Percentiles rank a stretch among this genome's conserved stretches.
These are phyloP conservation scores for Amanita pseudoporphyria DNA, from an alignment of 768 basidiomycete species.

Conservation along the genomic window DNA sequence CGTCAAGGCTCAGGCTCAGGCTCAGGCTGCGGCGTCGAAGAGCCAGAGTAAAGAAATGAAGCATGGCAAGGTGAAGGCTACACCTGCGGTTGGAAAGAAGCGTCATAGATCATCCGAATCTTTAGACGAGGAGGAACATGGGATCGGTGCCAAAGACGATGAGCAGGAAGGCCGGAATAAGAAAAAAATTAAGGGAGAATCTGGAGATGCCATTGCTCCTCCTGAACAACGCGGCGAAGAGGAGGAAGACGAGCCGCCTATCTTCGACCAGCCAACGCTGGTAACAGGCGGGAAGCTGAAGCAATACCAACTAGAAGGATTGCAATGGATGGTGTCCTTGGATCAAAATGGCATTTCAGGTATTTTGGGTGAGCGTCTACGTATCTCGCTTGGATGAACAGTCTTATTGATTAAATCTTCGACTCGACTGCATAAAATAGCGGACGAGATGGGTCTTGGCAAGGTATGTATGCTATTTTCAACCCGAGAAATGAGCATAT, in stretches of 20 bases:
- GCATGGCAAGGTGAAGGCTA: not conserved
- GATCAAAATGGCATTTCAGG: slow-evolving; percentile 81
- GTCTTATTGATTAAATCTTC: too few relatives aligned
- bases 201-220: slow-evolving; percentile 15
- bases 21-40: not conserved
- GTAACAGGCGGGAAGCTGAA: slow-evolving; percentile 83
- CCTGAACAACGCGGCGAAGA: slow-evolving; percentile 9
- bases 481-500: slow-evolving; percentile 8
- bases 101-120: slow-evolving; percentile 10
- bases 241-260: slow-evolving; percentile 19
- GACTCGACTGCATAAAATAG: slow-evolving; percentile 26
- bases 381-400: not conserved
- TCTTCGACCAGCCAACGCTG: slow-evolving; percentile 65
- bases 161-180: slow-evolving; percentile 3
- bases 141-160: not conserved
- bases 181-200: slow-evolving; percentile 20
- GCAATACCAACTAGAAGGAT: slow-evolving; percentile 86
- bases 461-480: slow-evolving; percentile 36
- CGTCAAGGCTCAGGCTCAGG: not conserved
- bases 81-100: slow-evolving; percentile 17
- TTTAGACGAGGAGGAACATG: slow-evolving; percentile 1
- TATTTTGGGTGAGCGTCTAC: slow-evolving; percentile 46
- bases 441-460: slow-evolving; percentile 94
- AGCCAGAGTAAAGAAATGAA: not conserved
- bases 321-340: slow-evolving; percentile 90